phyloP scores from a whole-genome alignment of 75 land plant genomes.

The Azolla pinnata region DNA sequence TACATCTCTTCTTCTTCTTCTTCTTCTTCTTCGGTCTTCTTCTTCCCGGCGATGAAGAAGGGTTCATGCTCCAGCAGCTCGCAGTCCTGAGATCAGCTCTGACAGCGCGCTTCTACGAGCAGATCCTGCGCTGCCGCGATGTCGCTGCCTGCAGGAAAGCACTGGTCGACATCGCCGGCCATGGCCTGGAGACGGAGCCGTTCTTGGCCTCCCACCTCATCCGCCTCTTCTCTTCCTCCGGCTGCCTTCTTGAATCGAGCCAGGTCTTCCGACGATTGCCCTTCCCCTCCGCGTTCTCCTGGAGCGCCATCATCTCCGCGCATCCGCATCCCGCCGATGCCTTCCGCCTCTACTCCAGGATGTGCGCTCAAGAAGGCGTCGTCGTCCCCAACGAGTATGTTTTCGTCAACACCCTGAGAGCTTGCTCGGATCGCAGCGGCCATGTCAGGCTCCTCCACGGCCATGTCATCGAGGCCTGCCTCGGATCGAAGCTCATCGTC shows the following conservation, averaged over 20 bases:
- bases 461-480: slow-evolving; percentile 3
- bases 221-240: background rate
- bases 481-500: background rate
- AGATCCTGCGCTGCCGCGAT: too few species aligned
- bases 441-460: slow-evolving; percentile 10
- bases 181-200: background rate
- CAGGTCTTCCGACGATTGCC: background rate
- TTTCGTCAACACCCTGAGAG: slow-evolving; percentile 7
- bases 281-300: background rate
- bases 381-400: background rate
- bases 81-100: too few species aligned
- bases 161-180: background rate
- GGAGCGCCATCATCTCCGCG: background rate
- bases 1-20: too few species aligned
- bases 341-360: background rate
- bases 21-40: too few species aligned
- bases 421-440: background rate
- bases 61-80: too few species aligned
- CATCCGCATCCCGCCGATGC: background rate
- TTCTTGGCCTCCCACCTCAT: background rate
- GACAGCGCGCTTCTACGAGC: too few species aligned
- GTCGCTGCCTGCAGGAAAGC: background rate
- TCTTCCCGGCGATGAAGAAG: too few species aligned
- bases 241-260: background rate
- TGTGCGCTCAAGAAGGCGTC: background rate